A percentile compares a stretch with the other conserved stretches of the same genome.
phyloP scores from a whole-genome alignment of 108 stramenopile genomes.

The Pseudonitzschia delicatissima region DNA sequence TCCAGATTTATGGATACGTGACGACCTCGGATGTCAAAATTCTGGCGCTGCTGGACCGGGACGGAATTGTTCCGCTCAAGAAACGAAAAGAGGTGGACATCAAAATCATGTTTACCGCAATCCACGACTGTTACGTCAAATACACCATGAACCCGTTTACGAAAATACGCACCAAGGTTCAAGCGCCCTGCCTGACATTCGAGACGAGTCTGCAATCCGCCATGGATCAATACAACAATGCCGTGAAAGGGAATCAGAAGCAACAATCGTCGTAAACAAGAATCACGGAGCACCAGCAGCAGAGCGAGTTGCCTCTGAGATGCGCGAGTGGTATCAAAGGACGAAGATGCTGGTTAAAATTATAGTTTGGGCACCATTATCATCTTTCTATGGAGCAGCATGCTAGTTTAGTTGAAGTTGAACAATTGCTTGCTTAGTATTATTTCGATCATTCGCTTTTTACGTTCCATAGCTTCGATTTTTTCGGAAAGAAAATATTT shows the following conservation, averaged over 20 bases:
- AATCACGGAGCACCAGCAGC: not conserved
- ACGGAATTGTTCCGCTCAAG: slow-evolving; percentile 24
- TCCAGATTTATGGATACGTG: slow-evolving; percentile 35
- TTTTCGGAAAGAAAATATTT: no score
- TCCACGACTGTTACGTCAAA: slow-evolving; percentile 44
- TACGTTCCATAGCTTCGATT: no score
- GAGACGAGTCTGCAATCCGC: slow-evolving; percentile 22
- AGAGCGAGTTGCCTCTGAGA: no score
- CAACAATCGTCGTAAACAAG: not conserved
- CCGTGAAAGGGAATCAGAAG: not conserved
- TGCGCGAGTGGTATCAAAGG: no score
- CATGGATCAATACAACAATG: slow-evolving; percentile 25
- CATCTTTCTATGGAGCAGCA: no score
- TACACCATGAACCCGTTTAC: slow-evolving; percentile 53
- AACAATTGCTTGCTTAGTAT: no score
- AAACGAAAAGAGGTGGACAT: slow-evolving; percentile 42
- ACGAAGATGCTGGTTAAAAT: no score
- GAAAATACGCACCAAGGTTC: slow-evolving; percentile 29
- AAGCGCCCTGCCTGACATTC: slow-evolving; percentile 22
- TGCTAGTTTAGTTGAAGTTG: no score
- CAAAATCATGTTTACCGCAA: slow-evolving; percentile 37
- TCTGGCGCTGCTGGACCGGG: slow-evolving; percentile 36
- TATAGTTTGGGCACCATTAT: no score
- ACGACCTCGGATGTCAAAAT: slow-evolving; percentile 46
- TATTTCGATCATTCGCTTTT: no score